Conservation (phyloP, 352 stramenopile genomes). For the Pythium phragmitis region DNA sequence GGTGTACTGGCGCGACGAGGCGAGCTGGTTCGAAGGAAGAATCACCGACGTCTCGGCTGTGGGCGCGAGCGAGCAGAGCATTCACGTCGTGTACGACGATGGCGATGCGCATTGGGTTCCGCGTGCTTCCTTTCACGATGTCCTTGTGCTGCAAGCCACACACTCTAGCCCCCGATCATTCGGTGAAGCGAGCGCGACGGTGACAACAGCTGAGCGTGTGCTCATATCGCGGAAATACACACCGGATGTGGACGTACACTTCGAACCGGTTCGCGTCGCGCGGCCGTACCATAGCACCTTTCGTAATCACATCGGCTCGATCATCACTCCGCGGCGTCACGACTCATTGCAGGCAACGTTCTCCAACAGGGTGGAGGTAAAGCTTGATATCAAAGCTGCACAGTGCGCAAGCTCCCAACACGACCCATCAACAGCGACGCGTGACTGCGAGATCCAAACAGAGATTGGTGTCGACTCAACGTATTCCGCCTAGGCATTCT, state of each 20-base stretch:
- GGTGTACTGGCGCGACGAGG: slow-evolving; percentile 44
- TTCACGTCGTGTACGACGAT: slow-evolving; percentile 52
- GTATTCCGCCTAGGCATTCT: slow-evolving; percentile 46
- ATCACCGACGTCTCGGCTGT: slow-evolving; percentile 17
- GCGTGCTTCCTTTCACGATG: slow-evolving; percentile 28
- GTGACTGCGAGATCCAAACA: slow-evolving; percentile 22
- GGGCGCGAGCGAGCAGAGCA: slow-evolving; percentile 1
- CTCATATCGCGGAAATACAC: slow-evolving; percentile 40
- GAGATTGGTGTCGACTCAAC: slow-evolving; percentile 4
- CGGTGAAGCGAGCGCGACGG: background rate
- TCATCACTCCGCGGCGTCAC: slow-evolving; percentile 34
- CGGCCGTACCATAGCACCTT: slow-evolving; percentile 34
- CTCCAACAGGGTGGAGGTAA: background rate
- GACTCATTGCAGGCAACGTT: slow-evolving; percentile 7
- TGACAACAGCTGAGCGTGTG: background rate
- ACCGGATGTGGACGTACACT: slow-evolving; percentile 31
- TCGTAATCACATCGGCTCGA: slow-evolving; percentile 34
- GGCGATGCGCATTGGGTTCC: slow-evolving; percentile 46
- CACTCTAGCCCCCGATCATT: background rate
- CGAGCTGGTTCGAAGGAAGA: slow-evolving; percentile 41
- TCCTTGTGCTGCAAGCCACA: slow-evolving; percentile 28
- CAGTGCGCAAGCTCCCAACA: background rate
- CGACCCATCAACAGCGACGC: background rate
- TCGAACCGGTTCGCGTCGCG: slow-evolving; percentile 40
- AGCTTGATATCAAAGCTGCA: background rate